phyloP scores from a whole-genome alignment of 495 filamentous ascomycete genomes.

The Talaromyces wortmannii region DNA sequence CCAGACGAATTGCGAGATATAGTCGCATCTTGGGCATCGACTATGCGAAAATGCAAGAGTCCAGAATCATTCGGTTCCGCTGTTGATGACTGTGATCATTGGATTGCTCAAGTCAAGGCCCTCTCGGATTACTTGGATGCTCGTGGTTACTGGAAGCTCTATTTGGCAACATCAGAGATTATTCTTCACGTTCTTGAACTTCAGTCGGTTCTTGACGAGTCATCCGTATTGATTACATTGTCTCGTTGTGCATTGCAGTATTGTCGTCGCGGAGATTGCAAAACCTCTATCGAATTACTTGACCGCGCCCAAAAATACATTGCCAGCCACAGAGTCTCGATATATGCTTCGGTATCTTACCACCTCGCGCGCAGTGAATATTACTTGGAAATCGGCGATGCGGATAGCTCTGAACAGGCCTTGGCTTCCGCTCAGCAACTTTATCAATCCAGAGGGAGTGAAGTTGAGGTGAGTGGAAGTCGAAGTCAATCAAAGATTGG shows the following conservation, averaged over 20 bases:
- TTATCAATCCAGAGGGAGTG: slow-evolving; percentile 27
- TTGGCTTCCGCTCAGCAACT: slow-evolving; percentile 23
- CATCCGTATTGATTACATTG: slow-evolving; percentile 49
- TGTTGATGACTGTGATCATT: slow-evolving; percentile 57
- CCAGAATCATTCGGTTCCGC: slow-evolving; percentile 41
- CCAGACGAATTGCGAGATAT: slow-evolving; percentile 37
- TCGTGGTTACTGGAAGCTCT: slow-evolving; percentile 55
- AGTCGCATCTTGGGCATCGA: slow-evolving; percentile 30
- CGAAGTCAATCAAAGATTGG: slow-evolving; percentile 27
- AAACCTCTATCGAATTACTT: slow-evolving; percentile 62
- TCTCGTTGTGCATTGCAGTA: slow-evolving; percentile 63
- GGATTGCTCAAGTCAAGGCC: slow-evolving; percentile 56
- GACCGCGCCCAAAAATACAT: slow-evolving; percentile 48
- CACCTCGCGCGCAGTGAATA: slow-evolving; percentile 72
- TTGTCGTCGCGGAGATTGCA: slow-evolving; percentile 68
- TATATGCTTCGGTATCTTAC: slow-evolving; percentile 45
- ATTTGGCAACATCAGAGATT: slow-evolving; percentile 35
- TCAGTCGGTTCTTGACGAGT: slow-evolving; percentile 40
- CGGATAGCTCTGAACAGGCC: slow-evolving; percentile 40
- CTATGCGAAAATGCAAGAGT: slow-evolving; percentile 31
- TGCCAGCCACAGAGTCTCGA: slow-evolving; percentile 24
- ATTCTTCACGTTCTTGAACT: slow-evolving; percentile 51
- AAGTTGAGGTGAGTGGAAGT: slow-evolving; percentile 18
- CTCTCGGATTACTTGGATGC: slow-evolving; percentile 74
- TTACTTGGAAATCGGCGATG: slow-evolving; percentile 58